Percentiles rank a stretch among this genome's conserved stretches.
Evolutionary conservation across 257 asterid genomes (phyloP).

Genomic region (Leptodermis oblonga): DNA sequence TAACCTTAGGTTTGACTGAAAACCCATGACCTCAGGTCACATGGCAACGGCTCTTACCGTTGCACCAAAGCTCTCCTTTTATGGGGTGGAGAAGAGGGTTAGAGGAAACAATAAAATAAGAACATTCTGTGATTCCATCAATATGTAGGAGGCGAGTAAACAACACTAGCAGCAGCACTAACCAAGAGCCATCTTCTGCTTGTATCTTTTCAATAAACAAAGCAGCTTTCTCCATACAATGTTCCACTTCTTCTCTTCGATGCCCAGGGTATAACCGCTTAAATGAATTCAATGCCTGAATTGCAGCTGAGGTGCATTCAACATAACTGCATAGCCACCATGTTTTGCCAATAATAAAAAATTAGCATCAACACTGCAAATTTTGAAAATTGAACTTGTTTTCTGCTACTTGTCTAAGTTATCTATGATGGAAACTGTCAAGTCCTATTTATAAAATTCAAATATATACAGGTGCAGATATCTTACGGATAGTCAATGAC

Average conservation of each 20-base stretch:
- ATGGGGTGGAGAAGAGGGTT: background rate
- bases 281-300: slow-evolving; percentile 73
- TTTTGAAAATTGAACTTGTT: background rate
- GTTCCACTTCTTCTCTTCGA: slow-evolving; percentile 65
- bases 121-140: slow-evolving; percentile 15
- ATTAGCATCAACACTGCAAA: background rate
- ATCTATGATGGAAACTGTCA: background rate
- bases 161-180: slow-evolving; percentile 26
- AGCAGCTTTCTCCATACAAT: slow-evolving; percentile 58
- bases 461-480: slow-evolving; percentile 27
- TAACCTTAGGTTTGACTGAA: background rate
- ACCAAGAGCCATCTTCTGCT: slow-evolving; percentile 92
- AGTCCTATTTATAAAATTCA: background rate
- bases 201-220: slow-evolving; percentile 71
- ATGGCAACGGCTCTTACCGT: background rate
- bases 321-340: slow-evolving; percentile 62
- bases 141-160: slow-evolving; percentile 12
- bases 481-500: slow-evolving; percentile 98
- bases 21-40: background rate
- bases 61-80: background rate
- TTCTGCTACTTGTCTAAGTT: background rate
- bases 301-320: slow-evolving; percentile 94
- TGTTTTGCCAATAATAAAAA: background rate
- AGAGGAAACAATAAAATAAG: background rate
- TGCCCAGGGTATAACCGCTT: slow-evolving; percentile 77